A percentile compares a stretch with the other conserved stretches of the same genome.
phyloP scores from a whole-genome alignment of 148 eudicot species.

The Diospyros kaki region DNA sequence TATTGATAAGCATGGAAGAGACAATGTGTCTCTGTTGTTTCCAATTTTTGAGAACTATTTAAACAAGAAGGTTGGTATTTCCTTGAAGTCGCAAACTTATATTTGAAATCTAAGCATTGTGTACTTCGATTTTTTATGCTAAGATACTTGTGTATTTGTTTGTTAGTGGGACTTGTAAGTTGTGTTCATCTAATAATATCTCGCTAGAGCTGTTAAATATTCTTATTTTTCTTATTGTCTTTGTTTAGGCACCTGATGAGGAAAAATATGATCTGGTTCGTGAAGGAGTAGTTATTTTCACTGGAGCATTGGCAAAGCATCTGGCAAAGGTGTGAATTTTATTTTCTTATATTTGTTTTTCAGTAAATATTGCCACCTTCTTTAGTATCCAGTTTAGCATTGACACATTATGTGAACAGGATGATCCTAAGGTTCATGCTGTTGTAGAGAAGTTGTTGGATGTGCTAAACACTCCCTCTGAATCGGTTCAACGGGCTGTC shows the following conservation, averaged over 20 bases:
- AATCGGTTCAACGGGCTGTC: conserved; percentile 97
- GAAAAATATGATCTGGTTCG: conserved; percentile 91
- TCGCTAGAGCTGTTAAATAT: neutral
- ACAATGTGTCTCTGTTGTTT: conserved; percentile 80
- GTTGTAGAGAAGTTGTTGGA: conserved; percentile 92
- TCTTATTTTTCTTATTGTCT: conserved; percentile 8
- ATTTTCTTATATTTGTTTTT: neutral
- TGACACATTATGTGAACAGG: conserved; percentile 42
- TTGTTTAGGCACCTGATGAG: conserved; percentile 77
- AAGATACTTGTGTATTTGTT: neutral
- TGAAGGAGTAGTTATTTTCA: conserved; percentile 97
- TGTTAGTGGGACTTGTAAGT: neutral
- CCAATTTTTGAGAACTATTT: conserved; percentile 97
- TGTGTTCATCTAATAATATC: neutral
- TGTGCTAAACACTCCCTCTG: conserved; percentile 94
- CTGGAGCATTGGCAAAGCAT: conserved; percentile 97
- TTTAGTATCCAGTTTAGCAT: neutral
- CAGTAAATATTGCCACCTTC: neutral
- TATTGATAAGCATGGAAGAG: conserved; percentile 92
- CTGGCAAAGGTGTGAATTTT: conserved; percentile 56
- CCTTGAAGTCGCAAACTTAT: neutral
- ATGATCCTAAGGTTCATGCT: conserved; percentile 87
- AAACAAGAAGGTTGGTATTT: conserved; percentile 79
- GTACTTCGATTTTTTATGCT: neutral
- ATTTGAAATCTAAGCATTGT: neutral